Base-by-base conservation (phyloP, 805 yeast species). In the Kuraishia ogatae region DNA sequence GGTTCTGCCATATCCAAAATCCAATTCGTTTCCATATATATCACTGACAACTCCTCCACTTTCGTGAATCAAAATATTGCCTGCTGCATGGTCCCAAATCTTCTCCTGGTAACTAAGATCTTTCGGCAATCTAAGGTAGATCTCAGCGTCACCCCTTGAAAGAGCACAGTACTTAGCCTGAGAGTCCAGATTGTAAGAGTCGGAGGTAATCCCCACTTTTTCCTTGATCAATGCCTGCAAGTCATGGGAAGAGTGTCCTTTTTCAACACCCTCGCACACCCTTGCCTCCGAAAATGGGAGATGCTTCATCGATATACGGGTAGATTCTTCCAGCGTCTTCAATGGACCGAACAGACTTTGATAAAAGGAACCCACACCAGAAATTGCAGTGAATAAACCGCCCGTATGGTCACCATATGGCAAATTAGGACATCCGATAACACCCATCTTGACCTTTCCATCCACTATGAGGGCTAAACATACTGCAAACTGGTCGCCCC, bases 61-160 rank as follows among this genome's bases (percentile, higher is more conserved):
- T 69, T 96, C 99, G 39, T 80, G 77, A 50, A 96, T 84, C 58
- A 94, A 78, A 15, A 93, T 76, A 64, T 87, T 86, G 2, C 99
- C 99, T 1, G 97, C 96, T 20, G 98, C 98, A 68, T 94, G 99
- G 71, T 94, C 99, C 98, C 99, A 94, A 57, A 94, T 91, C 71
- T 94, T 94, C 68, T 94, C 99, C 62, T 89, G 80, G 68, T 92
- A 94, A 2, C 79, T 71, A 53, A 82, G 75, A 60, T 79, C 83
- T 50, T 85, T 82, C 15, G 99, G 99, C 56, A 96, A 72, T 61
- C 99, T 84, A 58, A 94, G 75, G 64, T 96, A 94, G 15, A 94
- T 80, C 63, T 94, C 97, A 2, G 97, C 98, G 55, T 87, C 86
- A 39, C 99, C 99, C 59, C 85, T 79, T 11, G 97, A 84, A 50